A percentile compares a stretch with the other conserved stretches of the same genome.
Conservation (phyloP, 2,329 filamentous ascomycete genomes). For the Blastomyces emzantsi region DNA sequence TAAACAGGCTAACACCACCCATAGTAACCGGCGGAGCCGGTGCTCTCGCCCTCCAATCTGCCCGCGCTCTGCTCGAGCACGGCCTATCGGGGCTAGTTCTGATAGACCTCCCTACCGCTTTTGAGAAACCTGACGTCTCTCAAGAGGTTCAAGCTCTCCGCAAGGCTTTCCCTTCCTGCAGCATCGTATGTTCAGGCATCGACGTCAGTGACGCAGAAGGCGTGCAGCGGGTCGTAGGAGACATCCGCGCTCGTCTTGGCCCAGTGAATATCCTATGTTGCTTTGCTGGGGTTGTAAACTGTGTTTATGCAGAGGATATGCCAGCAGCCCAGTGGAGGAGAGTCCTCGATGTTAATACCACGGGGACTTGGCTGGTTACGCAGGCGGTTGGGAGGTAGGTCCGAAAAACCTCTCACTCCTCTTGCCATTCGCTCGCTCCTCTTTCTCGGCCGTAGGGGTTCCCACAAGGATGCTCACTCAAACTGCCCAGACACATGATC, state of each 20-base stretch:
- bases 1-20: constrained; percentile 2
- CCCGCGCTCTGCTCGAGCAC: constrained; percentile 59
- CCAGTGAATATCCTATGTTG: constrained; percentile 50
- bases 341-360: constrained; percentile 62
- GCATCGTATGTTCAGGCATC: constrained; percentile 44
- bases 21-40: constrained; percentile 59
- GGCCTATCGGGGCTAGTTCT: constrained; percentile 52
- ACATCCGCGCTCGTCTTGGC: constrained; percentile 33
- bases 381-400: constrained; percentile 50
- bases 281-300: constrained; percentile 61
- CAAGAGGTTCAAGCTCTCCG: constrained; percentile 40
- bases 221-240: constrained; percentile 18
- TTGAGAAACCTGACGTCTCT: constrained; percentile 27
- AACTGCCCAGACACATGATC: constrained; percentile 42
- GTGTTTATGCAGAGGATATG: constrained; percentile 53
- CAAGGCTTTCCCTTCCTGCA: constrained; percentile 46
- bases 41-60: constrained; percentile 50
- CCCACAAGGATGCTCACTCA: not conserved
- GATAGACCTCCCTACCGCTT: constrained; percentile 48
- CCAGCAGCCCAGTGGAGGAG: constrained; percentile 50
- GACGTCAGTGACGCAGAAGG: constrained; percentile 50
- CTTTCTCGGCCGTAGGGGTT: not conserved
- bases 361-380: constrained; percentile 60
- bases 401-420: not conserved
- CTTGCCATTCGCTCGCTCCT: constrained; percentile 9